These are phyloP conservation scores for Cynanchum wilfordii DNA, from an alignment of 257 asterid species.

Conservation along the genomic window DNA sequence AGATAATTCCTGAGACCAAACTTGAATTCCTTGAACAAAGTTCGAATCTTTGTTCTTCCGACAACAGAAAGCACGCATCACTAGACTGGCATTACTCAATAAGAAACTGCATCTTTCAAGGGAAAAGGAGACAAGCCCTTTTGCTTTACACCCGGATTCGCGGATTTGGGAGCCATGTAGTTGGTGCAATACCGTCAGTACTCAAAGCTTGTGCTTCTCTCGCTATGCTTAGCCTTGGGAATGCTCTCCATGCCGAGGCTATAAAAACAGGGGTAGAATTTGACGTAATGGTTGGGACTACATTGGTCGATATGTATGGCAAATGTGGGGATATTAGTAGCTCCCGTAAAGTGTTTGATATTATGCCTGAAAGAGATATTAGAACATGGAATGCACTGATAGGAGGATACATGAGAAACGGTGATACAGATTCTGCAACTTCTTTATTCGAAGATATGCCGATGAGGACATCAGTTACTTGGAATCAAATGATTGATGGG, in stretches of 20 bases:
- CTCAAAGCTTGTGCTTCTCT: slow-evolving; percentile 76
- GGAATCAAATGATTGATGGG: slow-evolving; percentile 81
- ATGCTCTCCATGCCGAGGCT: slow-evolving; percentile 49
- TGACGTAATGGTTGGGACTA: slow-evolving; percentile 67
- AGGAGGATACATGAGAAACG: slow-evolving; percentile 54
- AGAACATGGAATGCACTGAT: slow-evolving; percentile 73
- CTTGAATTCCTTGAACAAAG: not conserved
- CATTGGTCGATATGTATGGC: slow-evolving; percentile 62
- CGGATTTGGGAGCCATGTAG: slow-evolving; percentile 19
- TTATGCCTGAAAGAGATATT: slow-evolving; percentile 59
- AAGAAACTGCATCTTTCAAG: slow-evolving; percentile 33
- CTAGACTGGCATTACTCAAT: slow-evolving; percentile 34
- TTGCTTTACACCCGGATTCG: slow-evolving; percentile 43
- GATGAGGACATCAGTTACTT: slow-evolving; percentile 47
- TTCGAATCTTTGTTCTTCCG: slow-evolving; percentile 2
- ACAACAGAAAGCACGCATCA: slow-evolving; percentile 18
- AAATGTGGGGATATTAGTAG: slow-evolving; percentile 48
- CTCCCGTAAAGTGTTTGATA: slow-evolving; percentile 56
- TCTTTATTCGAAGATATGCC: slow-evolving; percentile 43
- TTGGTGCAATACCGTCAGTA: slow-evolving; percentile 49
- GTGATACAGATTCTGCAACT: slow-evolving; percentile 31
- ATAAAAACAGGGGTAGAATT: slow-evolving; percentile 45
- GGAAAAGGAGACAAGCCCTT: slow-evolving; percentile 48
- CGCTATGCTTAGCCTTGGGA: slow-evolving; percentile 38
- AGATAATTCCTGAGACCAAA: slow-evolving; percentile 1